Evolutionary conservation across 805 yeast species (phyloP), one percentile per base, ranked within the genome.

Genomic region (Ogataea angusta): DNA sequence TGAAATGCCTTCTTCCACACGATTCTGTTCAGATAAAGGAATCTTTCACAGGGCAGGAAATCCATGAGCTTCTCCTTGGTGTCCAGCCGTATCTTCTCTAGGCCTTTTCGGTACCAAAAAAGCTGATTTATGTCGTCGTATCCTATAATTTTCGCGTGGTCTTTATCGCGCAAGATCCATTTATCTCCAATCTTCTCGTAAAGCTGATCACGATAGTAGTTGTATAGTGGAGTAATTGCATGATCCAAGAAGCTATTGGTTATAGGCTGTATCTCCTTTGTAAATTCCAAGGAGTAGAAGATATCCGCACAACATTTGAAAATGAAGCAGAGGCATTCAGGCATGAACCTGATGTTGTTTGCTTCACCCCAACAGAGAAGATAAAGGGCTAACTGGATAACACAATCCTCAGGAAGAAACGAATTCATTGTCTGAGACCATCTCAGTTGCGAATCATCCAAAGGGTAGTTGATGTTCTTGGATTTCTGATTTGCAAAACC

Each of bases 301-400:
- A 73, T 73, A 53, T 84, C 90, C 34, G 75, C 73, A 36, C 95
- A 87, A 51, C 95, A 82, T 54, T 87, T 85, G 67, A 81, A 87
- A 18, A 88, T 76, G 51, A 89, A 88, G 46, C 95, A 86, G 16
- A 88, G 57, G 52, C 95, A 86, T 56, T 88, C 96, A 0, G 96
- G 96, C 79, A 88, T 81, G 53, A 85, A 88, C 47, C 96, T 70
- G 2, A 88, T 57, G 51, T 86, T 89, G 54, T 85, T 86, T 0
- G 95, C 88, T 57, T 88, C 96, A 1, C 95, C 95, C 96, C 96
- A 88, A 47, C 86, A 76, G 40, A 85, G 59, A 10, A 88, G 67
- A 54, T 80, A 89, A 6, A 88, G 61, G 0, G 85, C 78, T 13
- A 88, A 49, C 47, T 88, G 95, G 12, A 70, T 64, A 3, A 78